Conservation (phyloP, 139 green algal species). For the Chlorella sp. region DNA sequence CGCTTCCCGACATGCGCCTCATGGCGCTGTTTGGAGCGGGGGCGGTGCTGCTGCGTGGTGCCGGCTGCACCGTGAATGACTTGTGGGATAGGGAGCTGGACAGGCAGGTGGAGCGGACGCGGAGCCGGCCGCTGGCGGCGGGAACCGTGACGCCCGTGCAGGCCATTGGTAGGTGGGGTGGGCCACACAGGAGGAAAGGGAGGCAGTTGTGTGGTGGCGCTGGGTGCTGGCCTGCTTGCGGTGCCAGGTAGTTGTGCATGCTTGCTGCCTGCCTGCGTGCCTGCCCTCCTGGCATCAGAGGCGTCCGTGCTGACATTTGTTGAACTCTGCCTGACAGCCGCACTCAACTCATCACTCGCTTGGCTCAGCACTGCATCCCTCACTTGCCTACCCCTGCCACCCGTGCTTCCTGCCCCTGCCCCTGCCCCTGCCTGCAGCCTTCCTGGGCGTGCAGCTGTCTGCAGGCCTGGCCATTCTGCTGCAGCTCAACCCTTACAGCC, state of each 20-base stretch:
- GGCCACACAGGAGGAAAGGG: background rate
- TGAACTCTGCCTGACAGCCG: too few species aligned
- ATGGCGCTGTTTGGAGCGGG: conserved; percentile 87
- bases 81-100: conserved; percentile 93
- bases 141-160: conserved; percentile 60
- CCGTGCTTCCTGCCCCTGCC: background rate
- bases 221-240: background rate
- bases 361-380: background rate
- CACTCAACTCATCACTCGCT: background rate
- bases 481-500: conserved; percentile 94
- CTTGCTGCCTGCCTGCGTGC: background rate
- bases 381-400: background rate
- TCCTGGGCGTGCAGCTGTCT: conserved; percentile 86
- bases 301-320: too few species aligned
- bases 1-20: conserved; percentile 75
- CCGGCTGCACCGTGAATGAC: conserved; percentile 98
- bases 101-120: conserved; percentile 78
- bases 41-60: conserved; percentile 84
- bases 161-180: conserved; percentile 57
- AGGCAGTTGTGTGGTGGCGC: background rate
- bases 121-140: conserved; percentile 73
- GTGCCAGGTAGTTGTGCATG: background rate
- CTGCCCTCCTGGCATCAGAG: background rate
- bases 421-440: conserved; percentile 50
- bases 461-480: conserved; percentile 88